These are phyloP conservation scores for Fusarium oxysporum DNA, from an alignment of 2,329 filamentous ascomycete species.

Conservation along the genomic window DNA sequence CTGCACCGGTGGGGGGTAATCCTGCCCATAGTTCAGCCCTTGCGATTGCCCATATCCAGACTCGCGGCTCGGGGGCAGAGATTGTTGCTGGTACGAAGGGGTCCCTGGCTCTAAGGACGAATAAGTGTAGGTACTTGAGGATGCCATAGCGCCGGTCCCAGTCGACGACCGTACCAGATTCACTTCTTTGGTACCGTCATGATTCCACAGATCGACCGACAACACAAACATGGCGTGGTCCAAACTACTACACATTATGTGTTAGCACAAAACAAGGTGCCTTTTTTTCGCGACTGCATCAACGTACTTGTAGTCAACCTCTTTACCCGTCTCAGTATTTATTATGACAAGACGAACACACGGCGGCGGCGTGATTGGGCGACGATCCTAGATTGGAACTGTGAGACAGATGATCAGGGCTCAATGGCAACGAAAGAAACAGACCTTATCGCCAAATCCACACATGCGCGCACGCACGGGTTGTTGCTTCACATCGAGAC, in stretches of 20 bases:
- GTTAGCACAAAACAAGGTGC: conserved; percentile 5
- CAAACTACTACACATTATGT: conserved; percentile 47
- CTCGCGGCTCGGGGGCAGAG: conserved; percentile 55
- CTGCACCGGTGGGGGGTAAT: conserved; percentile 48
- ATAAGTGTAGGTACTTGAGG: conserved; percentile 83
- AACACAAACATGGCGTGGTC: conserved; percentile 63
- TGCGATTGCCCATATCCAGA: conserved; percentile 47
- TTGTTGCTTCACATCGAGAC: conserved; percentile 87
- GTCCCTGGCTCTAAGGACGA: conserved; percentile 55
- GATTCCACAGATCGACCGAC: conserved; percentile 76
- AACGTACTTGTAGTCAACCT: conserved; percentile 84
- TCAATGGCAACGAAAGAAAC: conserved; percentile 32
- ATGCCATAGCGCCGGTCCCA: conserved; percentile 81
- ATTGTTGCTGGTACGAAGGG: conserved; percentile 49
- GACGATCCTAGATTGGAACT: conserved; percentile 74
- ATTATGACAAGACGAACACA: conserved; percentile 87
- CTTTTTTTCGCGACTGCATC: background rate
- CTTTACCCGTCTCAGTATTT: conserved; percentile 79
- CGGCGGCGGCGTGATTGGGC: conserved; percentile 94
- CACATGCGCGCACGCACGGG: conserved; percentile 96
- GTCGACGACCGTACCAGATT: conserved; percentile 74
- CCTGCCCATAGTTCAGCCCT: conserved; percentile 48
- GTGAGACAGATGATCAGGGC: conserved; percentile 1
- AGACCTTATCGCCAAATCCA: conserved; percentile 96
- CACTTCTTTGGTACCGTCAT: conserved; percentile 72